Base-by-base conservation (phyloP, 148 eudicot genomes). In the Rhododendron simsii region DNA sequence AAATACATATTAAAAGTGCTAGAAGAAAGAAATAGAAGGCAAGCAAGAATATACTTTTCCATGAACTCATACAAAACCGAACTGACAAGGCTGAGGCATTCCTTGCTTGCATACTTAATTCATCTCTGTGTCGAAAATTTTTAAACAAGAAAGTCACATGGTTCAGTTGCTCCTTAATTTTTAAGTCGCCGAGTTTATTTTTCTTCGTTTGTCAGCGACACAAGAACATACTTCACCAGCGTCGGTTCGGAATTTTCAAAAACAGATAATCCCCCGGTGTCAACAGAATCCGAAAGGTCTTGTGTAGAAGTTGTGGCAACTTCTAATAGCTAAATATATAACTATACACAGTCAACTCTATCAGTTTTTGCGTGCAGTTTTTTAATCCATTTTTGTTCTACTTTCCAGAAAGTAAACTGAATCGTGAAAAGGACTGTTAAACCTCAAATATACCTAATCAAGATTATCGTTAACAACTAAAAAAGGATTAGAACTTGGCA, bases 1-100 rank as follows among this genome's bases (percentile, higher is more conserved):
- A 76, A 20, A 44, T 78, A 20, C 15, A 44, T 11, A 41, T 13
- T 30, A 4, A 13, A 69, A 30, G 4, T 26, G 37, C 2, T 39
- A 30, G 23, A 80, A 80, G 61, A 50, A 80, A 80, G 41, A 12
- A 80, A 57, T 20, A 35, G 15, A 81, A 55, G 69, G 20, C 83
- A 81, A 57, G 45, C 47, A 57, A 81, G 83, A 81, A 81, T 81
- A 81, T 81, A 18, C 69, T 55, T 81, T 80, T 55, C 83, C 69
- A 20, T 53, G 69, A 55, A 81, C 69, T 81, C 28, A 9, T 18
- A 81, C 14, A 11, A 23, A 44, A 71, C 83, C 45, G 55, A 51
- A 28, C 44, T 15, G 10, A 81, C 15, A 39, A 41, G 47, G 69
- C 15, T 57, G 45, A 55, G 37, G 3, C 71, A 55, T 57, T 37